Base-by-base conservation (phyloP, 805 yeast genomes). In the Ogataea trehaloabstinens region DNA sequence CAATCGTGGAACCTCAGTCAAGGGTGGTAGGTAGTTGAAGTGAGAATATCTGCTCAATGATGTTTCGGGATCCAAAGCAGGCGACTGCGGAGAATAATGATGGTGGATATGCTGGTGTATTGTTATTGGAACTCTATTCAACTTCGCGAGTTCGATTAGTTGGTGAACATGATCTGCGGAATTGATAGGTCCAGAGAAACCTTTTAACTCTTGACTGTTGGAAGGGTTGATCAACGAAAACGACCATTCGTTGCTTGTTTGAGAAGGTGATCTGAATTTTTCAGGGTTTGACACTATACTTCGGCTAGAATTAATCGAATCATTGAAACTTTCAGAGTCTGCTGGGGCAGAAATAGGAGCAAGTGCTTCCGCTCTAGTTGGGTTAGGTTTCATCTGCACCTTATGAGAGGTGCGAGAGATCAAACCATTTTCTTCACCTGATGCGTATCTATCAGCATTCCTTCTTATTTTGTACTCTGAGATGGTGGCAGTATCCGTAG, bases 21-120 rank as follows among this genome's bases (percentile, higher is more conserved):
- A 58, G 2, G 89, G 83, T 11, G 90, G 87, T 19, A 84, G 61
- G 51, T 81, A 82, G 56, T 82, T 83, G 66, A 84, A 84, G 64
- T 84, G 93, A 34, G 80, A 80, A 42, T 68, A 75, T 54, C 90
- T 63, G 31, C 74, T 70, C 2, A 79, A 63, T 24, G 74, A 76
- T 4, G 78, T 62, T 38, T 78, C 83, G 4, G 78, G 76, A 38
- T 73, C 76, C 16, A 67, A 32, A 19, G 59, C 38, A 8, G 64
- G 40, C 3, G 64, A 44, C 29, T 71, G 73, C 2, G 77, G 72
- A 6, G 72, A 69, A 60, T 83, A 82, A 60, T 85, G 89, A 56
- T 86, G 86, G 60, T 85, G 91, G 32, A 84, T 80, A 59, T 86
- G 95, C 58, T 88, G 95, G 61, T 88, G 95, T 16, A 88, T 75